Percentiles rank a stretch among this genome's conserved stretches.
phyloP scores from a whole-genome alignment of 2,329 filamentous ascomycete species.

The Fusarium haematococcum region DNA sequence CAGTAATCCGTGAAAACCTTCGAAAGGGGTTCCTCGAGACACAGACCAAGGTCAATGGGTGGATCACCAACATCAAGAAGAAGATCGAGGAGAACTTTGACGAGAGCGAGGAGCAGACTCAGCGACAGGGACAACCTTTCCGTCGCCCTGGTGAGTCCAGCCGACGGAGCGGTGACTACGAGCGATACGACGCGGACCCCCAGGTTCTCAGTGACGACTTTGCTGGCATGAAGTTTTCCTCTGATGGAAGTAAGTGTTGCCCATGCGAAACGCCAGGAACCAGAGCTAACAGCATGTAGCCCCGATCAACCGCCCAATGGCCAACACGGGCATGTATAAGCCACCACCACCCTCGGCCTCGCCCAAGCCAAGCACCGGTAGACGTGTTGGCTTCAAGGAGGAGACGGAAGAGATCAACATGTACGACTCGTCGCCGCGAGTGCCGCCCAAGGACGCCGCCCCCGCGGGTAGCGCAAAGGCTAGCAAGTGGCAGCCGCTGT shows the following conservation, averaged over 20 bases:
- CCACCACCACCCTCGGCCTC: constrained; percentile 67
- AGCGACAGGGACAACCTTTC: constrained; percentile 46
- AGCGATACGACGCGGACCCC: constrained; percentile 94
- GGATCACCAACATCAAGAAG: constrained; percentile 93
- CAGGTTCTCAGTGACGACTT: constrained; percentile 93
- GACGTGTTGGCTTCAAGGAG: constrained; percentile 69
- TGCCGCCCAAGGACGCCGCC: constrained; percentile 63
- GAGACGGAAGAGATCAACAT: constrained; percentile 82
- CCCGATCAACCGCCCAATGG: constrained; percentile 68
- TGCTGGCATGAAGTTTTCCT: constrained; percentile 72
- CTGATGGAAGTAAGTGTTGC: constrained; percentile 68
- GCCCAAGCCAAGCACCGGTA: constrained; percentile 60
- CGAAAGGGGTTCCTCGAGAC: constrained; percentile 96
- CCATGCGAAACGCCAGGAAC: neutral
- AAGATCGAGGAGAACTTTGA: constrained; percentile 90
- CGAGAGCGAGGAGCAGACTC: constrained; percentile 68
- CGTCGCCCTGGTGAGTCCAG: constrained; percentile 71
- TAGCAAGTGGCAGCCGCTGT: constrained; percentile 98
- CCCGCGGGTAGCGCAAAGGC: constrained; percentile 68
- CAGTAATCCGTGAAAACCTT: constrained; percentile 91
- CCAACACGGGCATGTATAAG: constrained; percentile 86
- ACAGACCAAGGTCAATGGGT: constrained; percentile 90
- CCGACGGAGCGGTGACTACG: constrained; percentile 85
- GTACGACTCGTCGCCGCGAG: constrained; percentile 74
- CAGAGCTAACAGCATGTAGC: constrained; percentile 43